phyloP scores from a whole-genome alignment of 371 early-diverging fungal species.

The Mortierella sp. region DNA sequence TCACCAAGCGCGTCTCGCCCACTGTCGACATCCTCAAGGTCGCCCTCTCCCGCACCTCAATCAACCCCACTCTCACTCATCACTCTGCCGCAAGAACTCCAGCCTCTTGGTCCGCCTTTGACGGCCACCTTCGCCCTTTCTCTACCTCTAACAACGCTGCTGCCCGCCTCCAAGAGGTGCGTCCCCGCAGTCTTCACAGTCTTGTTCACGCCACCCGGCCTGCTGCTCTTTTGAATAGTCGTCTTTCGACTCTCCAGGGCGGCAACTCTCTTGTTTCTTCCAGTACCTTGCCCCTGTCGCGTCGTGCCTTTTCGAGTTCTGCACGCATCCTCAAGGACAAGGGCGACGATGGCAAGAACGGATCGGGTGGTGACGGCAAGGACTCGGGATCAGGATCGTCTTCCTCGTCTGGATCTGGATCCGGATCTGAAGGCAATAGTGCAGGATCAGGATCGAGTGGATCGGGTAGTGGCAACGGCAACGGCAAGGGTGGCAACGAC shows the following conservation, averaged over 20 bases:
- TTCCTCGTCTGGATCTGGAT: constrained; percentile 26
- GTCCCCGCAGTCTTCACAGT: constrained; percentile 28
- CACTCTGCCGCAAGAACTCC: constrained; percentile 34
- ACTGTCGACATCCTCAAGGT: constrained; percentile 44
- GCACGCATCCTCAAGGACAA: constrained; percentile 50
- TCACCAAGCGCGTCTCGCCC: constrained; percentile 52
- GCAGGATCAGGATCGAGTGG: constrained; percentile 33
- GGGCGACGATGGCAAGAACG: constrained; percentile 25
- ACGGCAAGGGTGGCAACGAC: constrained; percentile 22
- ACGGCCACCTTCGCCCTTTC: constrained; percentile 50
- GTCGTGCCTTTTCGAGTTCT: constrained; percentile 44
- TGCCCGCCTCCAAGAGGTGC: constrained; percentile 32
- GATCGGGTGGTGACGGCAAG: constrained; percentile 37
- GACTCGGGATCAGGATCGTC: constrained; percentile 38
- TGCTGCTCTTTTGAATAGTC: constrained; percentile 10
- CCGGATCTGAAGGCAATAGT: constrained; percentile 17
- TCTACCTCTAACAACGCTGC: constrained; percentile 20
- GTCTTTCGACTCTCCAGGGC: neutral
- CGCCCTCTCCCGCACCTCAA: constrained; percentile 43
- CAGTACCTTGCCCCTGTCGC: constrained; percentile 15
- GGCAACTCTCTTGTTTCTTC: neutral
- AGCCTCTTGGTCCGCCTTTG: constrained; percentile 37
- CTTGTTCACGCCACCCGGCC: constrained; percentile 23
- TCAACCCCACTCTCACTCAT: constrained; percentile 50
- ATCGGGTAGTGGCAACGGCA: constrained; percentile 8